Conservation (phyloP, 805 yeast genomes). For the Sporopachydermia quercuum region DNA sequence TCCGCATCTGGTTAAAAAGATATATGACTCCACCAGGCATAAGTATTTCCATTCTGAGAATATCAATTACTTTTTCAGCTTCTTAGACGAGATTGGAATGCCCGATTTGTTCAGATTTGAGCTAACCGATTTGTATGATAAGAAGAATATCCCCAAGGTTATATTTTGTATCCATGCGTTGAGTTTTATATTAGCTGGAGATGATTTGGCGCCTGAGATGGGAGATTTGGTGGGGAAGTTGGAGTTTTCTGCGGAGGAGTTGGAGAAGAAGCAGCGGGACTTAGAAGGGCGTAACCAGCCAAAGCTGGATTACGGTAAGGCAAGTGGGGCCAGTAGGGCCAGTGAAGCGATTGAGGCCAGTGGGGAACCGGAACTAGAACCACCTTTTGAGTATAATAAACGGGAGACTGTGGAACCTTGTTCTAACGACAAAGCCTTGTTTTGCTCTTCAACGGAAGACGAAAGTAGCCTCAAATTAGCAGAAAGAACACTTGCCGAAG, state of each 20-base stretch:
- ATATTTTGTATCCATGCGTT: constrained; percentile 87
- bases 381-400: constrained; percentile 2
- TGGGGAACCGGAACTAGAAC: constrained; percentile 4
- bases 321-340: constrained; percentile 21
- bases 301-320: constrained; percentile 44
- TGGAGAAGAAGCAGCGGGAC: constrained; percentile 45
- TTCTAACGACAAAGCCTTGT: constrained; percentile 4
- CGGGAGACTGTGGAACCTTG: not conserved
- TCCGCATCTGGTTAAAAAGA: constrained; percentile 43
- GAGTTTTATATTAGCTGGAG: constrained; percentile 50
- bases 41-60: constrained; percentile 90
- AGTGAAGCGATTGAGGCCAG: constrained; percentile 8
- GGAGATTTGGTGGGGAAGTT: constrained; percentile 46
- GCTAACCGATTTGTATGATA: constrained; percentile 83
- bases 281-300: constrained; percentile 59
- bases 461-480: constrained; percentile 16
- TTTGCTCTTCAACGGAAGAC: constrained; percentile 50
- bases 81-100: constrained; percentile 53
- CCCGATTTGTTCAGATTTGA: constrained; percentile 83
- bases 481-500: not conserved
- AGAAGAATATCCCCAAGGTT: constrained; percentile 84
- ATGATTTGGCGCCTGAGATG: constrained; percentile 44
- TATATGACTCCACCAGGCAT: constrained; percentile 43
- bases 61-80: constrained; percentile 68
- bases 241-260: constrained; percentile 52